These are phyloP conservation scores for Rugosomyces carneus DNA, from an alignment of 1,284 basidiomycete species.

Conservation along the genomic window DNA sequence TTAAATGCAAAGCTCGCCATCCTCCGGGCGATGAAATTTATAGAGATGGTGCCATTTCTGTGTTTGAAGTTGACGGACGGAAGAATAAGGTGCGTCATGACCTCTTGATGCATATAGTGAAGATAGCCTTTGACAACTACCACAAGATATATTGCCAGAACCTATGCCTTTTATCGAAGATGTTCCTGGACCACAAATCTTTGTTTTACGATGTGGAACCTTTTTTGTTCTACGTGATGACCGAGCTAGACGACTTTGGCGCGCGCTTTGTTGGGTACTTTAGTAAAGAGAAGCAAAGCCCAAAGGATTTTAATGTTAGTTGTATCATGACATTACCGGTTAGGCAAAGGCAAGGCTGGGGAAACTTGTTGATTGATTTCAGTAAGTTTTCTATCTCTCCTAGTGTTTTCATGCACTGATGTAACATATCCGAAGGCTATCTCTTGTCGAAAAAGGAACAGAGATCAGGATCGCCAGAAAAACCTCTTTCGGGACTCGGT, in stretches of 20 bases:
- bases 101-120: background rate
- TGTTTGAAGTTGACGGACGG: slow-evolving; percentile 97
- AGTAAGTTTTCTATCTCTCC: slow-evolving; percentile 53
- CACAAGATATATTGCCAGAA: slow-evolving; percentile 97
- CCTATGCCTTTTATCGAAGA: slow-evolving; percentile 96
- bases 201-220: slow-evolving; percentile 99
- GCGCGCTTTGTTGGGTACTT: slow-evolving; percentile 98
- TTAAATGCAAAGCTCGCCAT: slow-evolving; percentile 93
- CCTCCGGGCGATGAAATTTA: slow-evolving; percentile 99
- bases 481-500: slow-evolving; percentile 87
- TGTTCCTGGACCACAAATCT: slow-evolving; percentile 99
- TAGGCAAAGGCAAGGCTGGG: slow-evolving; percentile 92
- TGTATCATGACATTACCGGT: slow-evolving; percentile 99
- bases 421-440: slow-evolving; percentile 60
- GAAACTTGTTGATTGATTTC: slow-evolving; percentile 92
- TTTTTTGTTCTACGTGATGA: slow-evolving; percentile 98
- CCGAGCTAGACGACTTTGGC: slow-evolving; percentile 84
- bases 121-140: background rate
- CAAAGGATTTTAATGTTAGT: slow-evolving; percentile 94
- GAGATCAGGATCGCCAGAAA: slow-evolving; percentile 84
- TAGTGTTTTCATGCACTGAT: background rate
- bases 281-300: slow-evolving; percentile 96
- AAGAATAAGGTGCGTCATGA: slow-evolving; percentile 79
- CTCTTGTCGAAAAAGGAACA: slow-evolving; percentile 93
- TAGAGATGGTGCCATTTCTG: slow-evolving; percentile 80